A percentile compares a stretch with the other conserved stretches of the same genome.
These are phyloP conservation scores for Pyronema domesticum DNA, from an alignment of 495 filamentous ascomycete species.

Conservation along the genomic window DNA sequence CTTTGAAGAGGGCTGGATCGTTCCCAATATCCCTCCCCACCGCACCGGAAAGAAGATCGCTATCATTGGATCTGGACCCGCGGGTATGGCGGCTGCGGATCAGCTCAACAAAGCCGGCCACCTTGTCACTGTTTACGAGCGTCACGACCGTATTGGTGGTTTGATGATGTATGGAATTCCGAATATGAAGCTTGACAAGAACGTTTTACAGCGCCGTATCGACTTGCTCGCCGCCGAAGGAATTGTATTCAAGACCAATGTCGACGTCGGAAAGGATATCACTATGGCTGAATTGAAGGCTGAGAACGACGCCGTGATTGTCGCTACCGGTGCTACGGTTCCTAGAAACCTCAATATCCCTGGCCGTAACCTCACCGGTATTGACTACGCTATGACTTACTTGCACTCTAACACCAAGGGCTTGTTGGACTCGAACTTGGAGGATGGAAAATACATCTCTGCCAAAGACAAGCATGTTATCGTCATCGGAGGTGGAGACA, in stretches of 20 bases:
- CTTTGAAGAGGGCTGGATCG: constrained; percentile 99
- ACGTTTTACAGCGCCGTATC: constrained; percentile 84
- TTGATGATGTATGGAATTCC: constrained; percentile 98
- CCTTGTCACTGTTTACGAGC: constrained; percentile 84
- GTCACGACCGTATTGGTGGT: constrained; percentile 80
- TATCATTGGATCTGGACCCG: constrained; percentile 84
- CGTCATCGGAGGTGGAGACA: constrained; percentile 97
- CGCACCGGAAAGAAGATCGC: constrained; percentile 85
- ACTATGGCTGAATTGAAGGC: constrained; percentile 58
- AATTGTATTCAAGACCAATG: constrained; percentile 60
- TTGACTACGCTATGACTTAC: constrained; percentile 99
- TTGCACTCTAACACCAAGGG: constrained; percentile 97
- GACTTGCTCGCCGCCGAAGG: constrained; percentile 94
- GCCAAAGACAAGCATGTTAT: constrained; percentile 94
- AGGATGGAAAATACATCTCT: constrained; percentile 80
- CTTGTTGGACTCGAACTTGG: constrained; percentile 77
- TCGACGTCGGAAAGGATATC: constrained; percentile 64
- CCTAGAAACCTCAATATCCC: constrained; percentile 90
- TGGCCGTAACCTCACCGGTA: constrained; percentile 75
- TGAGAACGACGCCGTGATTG: constrained; percentile 69
- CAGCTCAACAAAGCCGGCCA: constrained; percentile 93
- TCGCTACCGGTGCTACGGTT: constrained; percentile 94
- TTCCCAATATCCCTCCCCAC: constrained; percentile 58
- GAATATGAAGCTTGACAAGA: constrained; percentile 99
- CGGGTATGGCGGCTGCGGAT: constrained; percentile 82